Base-by-base conservation (phyloP, 1,284 basidiomycete species). In the Cryptococcus maquisensis region DNA sequence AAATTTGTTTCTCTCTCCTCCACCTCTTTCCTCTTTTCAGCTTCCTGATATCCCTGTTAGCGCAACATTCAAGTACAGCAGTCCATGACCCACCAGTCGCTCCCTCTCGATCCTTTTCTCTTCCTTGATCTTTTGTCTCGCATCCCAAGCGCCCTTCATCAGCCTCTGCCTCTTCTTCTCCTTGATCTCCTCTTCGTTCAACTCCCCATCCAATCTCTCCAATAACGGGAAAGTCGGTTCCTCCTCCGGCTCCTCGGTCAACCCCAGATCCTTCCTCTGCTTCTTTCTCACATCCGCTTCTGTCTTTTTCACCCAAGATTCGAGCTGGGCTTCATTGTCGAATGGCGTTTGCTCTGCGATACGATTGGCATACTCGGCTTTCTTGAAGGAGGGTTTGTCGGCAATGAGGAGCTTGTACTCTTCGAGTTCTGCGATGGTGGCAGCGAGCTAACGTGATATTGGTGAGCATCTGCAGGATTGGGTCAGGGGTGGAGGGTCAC, bases 141-240 rank as follows among this genome's bases (percentile, higher is more conserved):
- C 93, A 55, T 98, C 96, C 75, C 88, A 94, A 0, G 91, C 92
- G 0, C 94, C 92, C 76, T 97, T 98, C 79, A 96, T 80, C 37
- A 98, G 80, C 58, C 86, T 87, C 75, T 98, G 96, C 64, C 87
- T 88, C 66, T 87, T 86, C 79, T 98, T 99, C 75, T 99, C 96
- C 73, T 91, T 97, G 46, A 98, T 69, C 15, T 86, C 83, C 46
- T 97, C 94, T 70, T 98, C 94, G 64, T 91, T 91, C 20, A 99
- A 82, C 83, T 96, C 88, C 18, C 84, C 86, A 75, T 99, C 96
- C 0, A 93, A 91, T 1, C 89, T 81, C 65, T 97, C 92, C 15
- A 95, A 79, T 2, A 99, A 81, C 6, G 91, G 92, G 78, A 94
- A 98, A 0, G 83, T 83, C 0, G 85, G 86, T 57, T 92, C 91